A percentile compares a stretch with the other conserved stretches of the same genome.
phyloP scores from a whole-genome alignment of 371 early-diverging fungal genomes.

The Mucor ambiguus region DNA sequence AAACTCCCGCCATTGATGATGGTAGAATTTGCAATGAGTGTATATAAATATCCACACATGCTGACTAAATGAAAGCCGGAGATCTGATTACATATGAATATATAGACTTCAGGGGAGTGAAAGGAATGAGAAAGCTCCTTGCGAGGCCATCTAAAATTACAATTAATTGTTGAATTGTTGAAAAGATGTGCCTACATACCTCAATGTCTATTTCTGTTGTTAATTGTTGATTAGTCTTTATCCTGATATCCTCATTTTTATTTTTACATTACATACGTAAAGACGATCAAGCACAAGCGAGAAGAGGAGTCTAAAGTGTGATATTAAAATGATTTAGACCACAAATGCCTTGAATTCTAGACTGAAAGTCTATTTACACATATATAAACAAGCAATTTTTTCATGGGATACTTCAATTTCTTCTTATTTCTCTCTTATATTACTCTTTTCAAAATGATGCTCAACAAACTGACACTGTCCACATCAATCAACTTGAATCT shows the following conservation, averaged over 20 bases:
- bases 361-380: not conserved
- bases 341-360: slow-evolving; percentile 1
- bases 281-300: not conserved
- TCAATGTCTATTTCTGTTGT: slow-evolving; percentile 1
- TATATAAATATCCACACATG: not conserved
- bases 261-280: not conserved
- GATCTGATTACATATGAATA: not conserved
- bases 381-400: not conserved
- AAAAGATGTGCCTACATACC: not conserved
- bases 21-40: not conserved
- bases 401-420: not conserved
- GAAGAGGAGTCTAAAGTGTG: not conserved
- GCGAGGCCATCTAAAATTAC: not conserved
- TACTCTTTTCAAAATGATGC: slow-evolving; percentile 3
- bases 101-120: not conserved
- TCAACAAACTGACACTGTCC: slow-evolving; percentile 7
- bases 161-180: not conserved
- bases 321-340: not conserved
- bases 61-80: slow-evolving; percentile 2
- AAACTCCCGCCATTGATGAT: not conserved
- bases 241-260: not conserved
- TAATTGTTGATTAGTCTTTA: not conserved
- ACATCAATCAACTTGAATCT: slow-evolving; percentile 3
- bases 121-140: not conserved
- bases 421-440: not conserved